Percentiles rank a stretch among this genome's conserved stretches.
Conservation (phyloP, 2,329 filamentous ascomycete species). For the Cercospora janseana region DNA sequence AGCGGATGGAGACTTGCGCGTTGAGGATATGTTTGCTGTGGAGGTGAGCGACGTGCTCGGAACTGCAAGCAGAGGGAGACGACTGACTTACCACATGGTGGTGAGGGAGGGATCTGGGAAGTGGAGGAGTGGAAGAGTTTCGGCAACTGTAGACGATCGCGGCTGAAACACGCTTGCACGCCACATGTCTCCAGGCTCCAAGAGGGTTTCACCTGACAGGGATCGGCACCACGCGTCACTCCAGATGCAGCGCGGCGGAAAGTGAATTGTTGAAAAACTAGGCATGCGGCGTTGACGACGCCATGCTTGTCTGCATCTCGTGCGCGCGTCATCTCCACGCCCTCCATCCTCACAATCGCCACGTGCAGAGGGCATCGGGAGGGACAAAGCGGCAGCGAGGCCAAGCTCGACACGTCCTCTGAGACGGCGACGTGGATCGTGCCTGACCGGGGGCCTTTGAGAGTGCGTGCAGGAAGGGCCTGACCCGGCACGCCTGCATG, state of each 20-base stretch:
- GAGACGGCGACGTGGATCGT: conserved; percentile 5
- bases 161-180: conserved; percentile 11
- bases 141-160: neutral
- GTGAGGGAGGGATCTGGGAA: neutral
- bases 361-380: neutral
- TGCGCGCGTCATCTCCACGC: neutral
- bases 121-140: conserved; percentile 5
- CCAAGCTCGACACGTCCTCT: no score
- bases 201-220: conserved; percentile 8
- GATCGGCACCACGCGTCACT: conserved; percentile 11
- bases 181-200: conserved; percentile 4
- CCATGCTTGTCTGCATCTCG: neutral
- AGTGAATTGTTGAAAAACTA: neutral
- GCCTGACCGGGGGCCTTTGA: conserved; percentile 10
- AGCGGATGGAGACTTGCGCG: conserved; percentile 93
- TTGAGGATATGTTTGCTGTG: conserved; percentile 94
- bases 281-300: neutral
- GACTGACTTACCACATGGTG: conserved; percentile 14
- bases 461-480: conserved; percentile 7
- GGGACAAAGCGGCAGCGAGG: neutral
- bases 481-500: neutral
- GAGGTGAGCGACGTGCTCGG: conserved; percentile 7
- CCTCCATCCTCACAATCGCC: neutral
- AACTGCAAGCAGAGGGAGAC: no score
- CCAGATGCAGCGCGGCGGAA: neutral